Base-by-base conservation (phyloP, 257 asterid species). In the Plantago elongata region DNA sequence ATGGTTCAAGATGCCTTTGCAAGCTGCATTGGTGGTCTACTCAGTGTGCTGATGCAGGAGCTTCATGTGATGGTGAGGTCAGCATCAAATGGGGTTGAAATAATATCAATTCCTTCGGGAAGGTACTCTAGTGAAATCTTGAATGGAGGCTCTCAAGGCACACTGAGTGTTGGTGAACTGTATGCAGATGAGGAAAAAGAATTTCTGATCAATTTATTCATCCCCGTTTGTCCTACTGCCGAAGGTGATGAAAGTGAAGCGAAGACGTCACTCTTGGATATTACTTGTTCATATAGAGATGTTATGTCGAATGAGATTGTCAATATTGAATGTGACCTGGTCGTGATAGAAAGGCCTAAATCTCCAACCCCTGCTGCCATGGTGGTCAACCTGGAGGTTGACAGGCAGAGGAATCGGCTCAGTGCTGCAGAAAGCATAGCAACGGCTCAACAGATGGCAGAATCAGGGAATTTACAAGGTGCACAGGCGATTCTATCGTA, bases 361-460 rank as follows among this genome's bases (percentile, higher is more conserved):
- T 11, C 14, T 5, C 12, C 57, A 4, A 55, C 64, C 6, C 57
- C 54, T n/a, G 2, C 13, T 9, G 76, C 70, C 12, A 62, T 22
- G 70, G 52, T 9, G 48, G 64, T 70, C 1, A 75, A 66, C 60
- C 18, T 75, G 54, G 76, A 66, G 55, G 69, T 75, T 9, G 79
- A 75, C 14, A 57, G 79, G 61, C 79, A 75, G 60, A 70, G 76
- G 45, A 75, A 75, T 30, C 79, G 79, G 9, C 51, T 75, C 0
- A n/a, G 1, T 10, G 73, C 60, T 8, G 75, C 75, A 15, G 70
- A 66, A 51, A 54, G 67, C 63, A 75, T 75, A 27, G 66, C 64
- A 9, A 56, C 71, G 49, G 79, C 79, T 65, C 79, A 70, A 37
- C 51, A 61, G 60, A 65, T 74, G 69, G 79, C 79, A 3, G 79